Conservation (phyloP, 345 rosid species). For the Salix purpurea region DNA sequence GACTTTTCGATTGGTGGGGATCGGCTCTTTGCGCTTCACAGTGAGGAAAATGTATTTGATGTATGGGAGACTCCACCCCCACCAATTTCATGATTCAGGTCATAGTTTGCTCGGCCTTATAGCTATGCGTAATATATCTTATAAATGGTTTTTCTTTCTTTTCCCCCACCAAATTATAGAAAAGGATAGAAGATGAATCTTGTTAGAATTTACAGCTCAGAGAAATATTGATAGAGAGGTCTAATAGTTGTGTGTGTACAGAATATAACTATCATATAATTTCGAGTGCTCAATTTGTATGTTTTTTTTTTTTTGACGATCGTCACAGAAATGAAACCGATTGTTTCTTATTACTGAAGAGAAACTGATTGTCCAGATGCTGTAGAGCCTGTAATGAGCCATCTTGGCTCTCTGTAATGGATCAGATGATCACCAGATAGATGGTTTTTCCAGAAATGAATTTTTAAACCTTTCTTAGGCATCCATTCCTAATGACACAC, state of each 20-base stretch:
- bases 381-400: background rate
- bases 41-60: conserved; percentile 91
- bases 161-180: background rate
- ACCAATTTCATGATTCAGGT: conserved; percentile 49
- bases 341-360: conserved; percentile 11
- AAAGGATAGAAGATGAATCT: conserved; percentile 14
- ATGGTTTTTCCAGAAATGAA: background rate
- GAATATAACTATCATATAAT: conserved; percentile 3
- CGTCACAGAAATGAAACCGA: conserved; percentile 20
- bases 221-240: background rate
- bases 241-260: conserved; percentile 6
- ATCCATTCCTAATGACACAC: background rate
- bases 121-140: conserved; percentile 9
- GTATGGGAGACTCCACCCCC: conserved; percentile 85
- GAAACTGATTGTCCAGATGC: background rate
- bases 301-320: conserved; percentile 4
- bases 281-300: conserved; percentile 5
- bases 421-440: background rate
- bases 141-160: background rate
- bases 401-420: background rate
- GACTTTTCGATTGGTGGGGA: conserved; percentile 92
- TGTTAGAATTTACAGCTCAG: conserved; percentile 8
- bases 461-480: background rate
- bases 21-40: conserved; percentile 82
- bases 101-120: conserved; percentile 9